A percentile compares a stretch with the other conserved stretches of the same genome.
These are phyloP conservation scores for Exutisphaerella laricina DNA, from an alignment of 2,329 filamentous ascomycete species.

Conservation along the genomic window DNA sequence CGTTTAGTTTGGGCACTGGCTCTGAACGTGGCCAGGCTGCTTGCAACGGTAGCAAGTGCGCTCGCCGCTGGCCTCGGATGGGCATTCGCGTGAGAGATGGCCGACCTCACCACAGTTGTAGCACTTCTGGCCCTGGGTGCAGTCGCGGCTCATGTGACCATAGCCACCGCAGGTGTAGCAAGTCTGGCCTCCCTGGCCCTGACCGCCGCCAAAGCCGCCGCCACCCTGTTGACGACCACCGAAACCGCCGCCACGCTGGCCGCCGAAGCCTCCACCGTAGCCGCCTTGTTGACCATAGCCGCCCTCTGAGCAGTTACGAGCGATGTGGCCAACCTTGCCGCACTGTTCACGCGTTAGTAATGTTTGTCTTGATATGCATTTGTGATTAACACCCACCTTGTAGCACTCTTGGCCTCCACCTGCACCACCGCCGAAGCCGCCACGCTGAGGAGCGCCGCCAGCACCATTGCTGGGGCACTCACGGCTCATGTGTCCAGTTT, in stretches of 20 bases:
- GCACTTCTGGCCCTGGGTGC: slow-evolving; percentile 98
- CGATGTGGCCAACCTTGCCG: slow-evolving; percentile 92
- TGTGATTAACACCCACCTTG: slow-evolving; percentile 14
- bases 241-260: slow-evolving; percentile 44
- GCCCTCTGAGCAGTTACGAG: slow-evolving; percentile 75
- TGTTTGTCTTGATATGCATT: not conserved
- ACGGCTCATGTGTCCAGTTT: slow-evolving; percentile 84
- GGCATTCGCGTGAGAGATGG: slow-evolving; percentile 92
- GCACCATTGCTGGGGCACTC: slow-evolving; percentile 59
- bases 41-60: slow-evolving; percentile 98
- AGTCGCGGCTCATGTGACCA: slow-evolving; percentile 85
- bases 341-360: slow-evolving; percentile 82
- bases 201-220: slow-evolving; percentile 37
- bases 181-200: slow-evolving; percentile 53
- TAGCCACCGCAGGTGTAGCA: slow-evolving; percentile 98
- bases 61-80: slow-evolving; percentile 82
- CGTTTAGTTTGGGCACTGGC: slow-evolving; percentile 77
- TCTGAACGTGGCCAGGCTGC: slow-evolving; percentile 81
- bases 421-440: slow-evolving; percentile 44
- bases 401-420: slow-evolving; percentile 43
- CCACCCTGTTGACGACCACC: slow-evolving; percentile 45
- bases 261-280: slow-evolving; percentile 39
- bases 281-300: slow-evolving; percentile 45
- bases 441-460: slow-evolving; percentile 41
- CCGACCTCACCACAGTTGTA: slow-evolving; percentile 98